phyloP scores from a whole-genome alignment of 179 eudicot species.

The Pouteria campechiana region DNA sequence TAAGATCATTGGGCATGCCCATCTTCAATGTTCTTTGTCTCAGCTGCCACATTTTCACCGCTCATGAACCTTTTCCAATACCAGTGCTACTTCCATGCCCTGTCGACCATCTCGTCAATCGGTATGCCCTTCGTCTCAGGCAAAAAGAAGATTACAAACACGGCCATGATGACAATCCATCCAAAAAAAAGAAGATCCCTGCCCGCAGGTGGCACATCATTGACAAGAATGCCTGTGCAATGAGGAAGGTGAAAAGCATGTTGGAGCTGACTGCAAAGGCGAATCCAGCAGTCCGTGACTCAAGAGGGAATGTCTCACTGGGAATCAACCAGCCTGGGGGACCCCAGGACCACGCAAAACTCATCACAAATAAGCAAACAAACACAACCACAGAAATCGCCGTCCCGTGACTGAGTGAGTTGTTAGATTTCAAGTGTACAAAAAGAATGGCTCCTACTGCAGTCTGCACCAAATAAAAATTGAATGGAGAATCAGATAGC shows the following conservation, averaged over 20 bases:
- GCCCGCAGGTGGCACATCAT: constrained; percentile 54
- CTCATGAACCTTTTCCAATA: constrained; percentile 42
- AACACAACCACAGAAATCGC: constrained; percentile 25
- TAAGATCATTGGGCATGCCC: too few species aligned
- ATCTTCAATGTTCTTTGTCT: too few species aligned
- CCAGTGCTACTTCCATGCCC: constrained; percentile 51
- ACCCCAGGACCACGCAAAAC: constrained; percentile 62
- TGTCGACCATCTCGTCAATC: constrained; percentile 33
- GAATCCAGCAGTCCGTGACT: constrained; percentile 42
- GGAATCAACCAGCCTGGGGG: constrained; percentile 58
- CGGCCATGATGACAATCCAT: constrained; percentile 45
- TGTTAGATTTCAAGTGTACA: constrained; percentile 17
- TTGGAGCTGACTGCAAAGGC: constrained; percentile 48
- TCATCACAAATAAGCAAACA: constrained; percentile 33
- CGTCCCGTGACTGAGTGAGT: constrained; percentile 3
- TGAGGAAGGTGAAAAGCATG: constrained; percentile 54
- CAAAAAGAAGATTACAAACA: constrained; percentile 39
- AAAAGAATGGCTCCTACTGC: constrained; percentile 22
- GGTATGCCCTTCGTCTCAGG: constrained; percentile 72
- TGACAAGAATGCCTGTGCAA: constrained; percentile 55
- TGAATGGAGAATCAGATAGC: too few species aligned
- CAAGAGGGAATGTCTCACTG: constrained; percentile 50
- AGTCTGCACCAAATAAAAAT: too few species aligned
- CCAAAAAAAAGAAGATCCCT: constrained; percentile 50
- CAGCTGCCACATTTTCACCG: too few species aligned